Evolutionary conservation across 192 early-diverging fungal species (phyloP), one percentile per base, ranked within the genome.

Genomic region (Linnemannia zychae): DNA sequence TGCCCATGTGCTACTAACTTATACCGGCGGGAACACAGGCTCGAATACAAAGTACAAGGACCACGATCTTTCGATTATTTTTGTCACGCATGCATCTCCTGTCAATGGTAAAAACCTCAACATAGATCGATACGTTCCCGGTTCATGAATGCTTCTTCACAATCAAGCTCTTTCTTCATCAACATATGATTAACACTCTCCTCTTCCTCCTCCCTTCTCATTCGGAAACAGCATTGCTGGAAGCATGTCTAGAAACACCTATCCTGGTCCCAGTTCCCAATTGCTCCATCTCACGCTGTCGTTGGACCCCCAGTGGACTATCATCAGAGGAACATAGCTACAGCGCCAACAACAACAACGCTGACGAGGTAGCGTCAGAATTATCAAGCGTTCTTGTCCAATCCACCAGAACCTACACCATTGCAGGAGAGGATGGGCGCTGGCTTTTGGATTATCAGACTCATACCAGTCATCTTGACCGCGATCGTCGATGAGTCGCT

Each of bases 71-170:
- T 85, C 83, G 15, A 76, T 85, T 24, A 49, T 85, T 18, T 79
- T 85, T 57, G 78, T 85, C 48, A 85, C 83, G 7, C 83, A 85
- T 57, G 83, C 83, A 11, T 85, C 83, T 0, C 77, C 83, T 28
- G 77, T 85, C 83, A 85, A 85, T 79, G 81, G 81, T 74, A 73
- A 76, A 28, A n/a, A n/a, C n/a, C n/a, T n/a, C n/a, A n/a, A n/a
- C n/a, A n/a, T n/a, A n/a, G n/a, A n/a, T n/a, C n/a, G n/a, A n/a
- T n/a, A n/a, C n/a, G n/a, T n/a, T n/a, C n/a, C n/a, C n/a, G n/a
- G n/a, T n/a, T n/a, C n/a, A n/a, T 44, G 40, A 44, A 44, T 44
- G 4, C 40, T 44, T 44, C 9, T 44, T 9, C 16, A 36, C 66
- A 34, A 67, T n/a, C n/a, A 44, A 44, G 9, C 40, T 6, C 40